These are phyloP conservation scores for Anastatica hierochuntica DNA, from an alignment of 345 rosid species.

Conservation along the genomic window DNA sequence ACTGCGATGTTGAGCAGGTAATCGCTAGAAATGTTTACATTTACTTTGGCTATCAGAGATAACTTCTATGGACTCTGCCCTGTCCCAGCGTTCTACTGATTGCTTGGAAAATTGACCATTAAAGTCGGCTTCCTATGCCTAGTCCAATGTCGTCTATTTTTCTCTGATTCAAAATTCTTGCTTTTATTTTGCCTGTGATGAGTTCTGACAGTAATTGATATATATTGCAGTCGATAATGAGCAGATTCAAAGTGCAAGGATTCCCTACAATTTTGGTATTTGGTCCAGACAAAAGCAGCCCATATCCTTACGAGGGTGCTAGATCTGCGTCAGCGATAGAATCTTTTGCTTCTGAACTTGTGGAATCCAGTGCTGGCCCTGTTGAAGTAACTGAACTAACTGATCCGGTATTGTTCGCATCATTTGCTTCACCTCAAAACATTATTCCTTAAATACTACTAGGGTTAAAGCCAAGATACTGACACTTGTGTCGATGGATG, in stretches of 20 bases:
- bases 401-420: slow-evolving; percentile 44
- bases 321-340: slow-evolving; percentile 90
- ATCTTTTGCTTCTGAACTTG: slow-evolving; percentile 81
- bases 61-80: background rate
- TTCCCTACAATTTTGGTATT: slow-evolving; percentile 95
- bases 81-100: background rate
- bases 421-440: background rate
- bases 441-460: background rate
- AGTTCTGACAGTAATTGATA: slow-evolving; percentile 9
- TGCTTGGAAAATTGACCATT: background rate
- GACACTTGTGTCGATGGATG: slow-evolving; percentile 2
- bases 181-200: background rate
- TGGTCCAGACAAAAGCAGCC: slow-evolving; percentile 83
- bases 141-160: background rate
- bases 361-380: slow-evolving; percentile 78
- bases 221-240: slow-evolving; percentile 74
- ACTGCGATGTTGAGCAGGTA: slow-evolving; percentile 93
- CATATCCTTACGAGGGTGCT: slow-evolving; percentile 86
- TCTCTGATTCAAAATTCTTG: background rate
- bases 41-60: background rate
- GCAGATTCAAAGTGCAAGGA: slow-evolving; percentile 96
- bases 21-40: background rate
- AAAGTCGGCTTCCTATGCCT: background rate
- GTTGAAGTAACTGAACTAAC: slow-evolving; percentile 86
- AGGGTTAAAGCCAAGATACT: background rate